phyloP scores from a whole-genome alignment of 441 rosid genomes.

The Adansonia grandidieri region DNA sequence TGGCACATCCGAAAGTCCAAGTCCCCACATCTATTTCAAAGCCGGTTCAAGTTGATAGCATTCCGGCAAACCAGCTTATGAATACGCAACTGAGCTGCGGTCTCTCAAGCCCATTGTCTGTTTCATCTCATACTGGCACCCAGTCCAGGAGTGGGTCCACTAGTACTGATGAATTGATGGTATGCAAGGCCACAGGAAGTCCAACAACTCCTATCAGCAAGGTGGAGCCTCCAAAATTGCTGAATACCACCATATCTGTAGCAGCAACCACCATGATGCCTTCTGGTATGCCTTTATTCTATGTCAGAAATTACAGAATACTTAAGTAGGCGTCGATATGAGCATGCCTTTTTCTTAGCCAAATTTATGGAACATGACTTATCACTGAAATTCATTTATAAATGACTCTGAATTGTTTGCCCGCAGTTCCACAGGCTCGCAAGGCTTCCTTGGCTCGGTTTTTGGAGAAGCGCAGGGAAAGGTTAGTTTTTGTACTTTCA shows the following conservation, averaged over 20 bases:
- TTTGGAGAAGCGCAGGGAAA: constrained; percentile 93
- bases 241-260: constrained; percentile 36
- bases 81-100: constrained; percentile 39
- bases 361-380: background rate
- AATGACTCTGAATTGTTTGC: constrained; percentile 16
- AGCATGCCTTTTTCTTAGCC: background rate
- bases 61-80: constrained; percentile 41
- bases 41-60: constrained; percentile 39
- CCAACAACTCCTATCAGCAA: constrained; percentile 42
- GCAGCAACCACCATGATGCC: constrained; percentile 49
- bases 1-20: constrained; percentile 36
- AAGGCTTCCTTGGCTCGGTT: constrained; percentile 89
- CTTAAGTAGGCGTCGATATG: background rate
- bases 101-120: constrained; percentile 53
- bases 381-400: background rate
- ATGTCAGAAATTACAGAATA: background rate
- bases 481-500: constrained; percentile 43
- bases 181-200: constrained; percentile 43
- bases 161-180: constrained; percentile 46
- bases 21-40: constrained; percentile 40
- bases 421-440: constrained; percentile 75
- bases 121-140: constrained; percentile 55
- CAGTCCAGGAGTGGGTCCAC: constrained; percentile 50
- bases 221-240: constrained; percentile 42
- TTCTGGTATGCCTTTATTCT: constrained; percentile 49